Percentiles rank a stretch among this genome's conserved stretches.
phyloP scores from a whole-genome alignment of 257 asterid species.

The Penstemon eatonii region DNA sequence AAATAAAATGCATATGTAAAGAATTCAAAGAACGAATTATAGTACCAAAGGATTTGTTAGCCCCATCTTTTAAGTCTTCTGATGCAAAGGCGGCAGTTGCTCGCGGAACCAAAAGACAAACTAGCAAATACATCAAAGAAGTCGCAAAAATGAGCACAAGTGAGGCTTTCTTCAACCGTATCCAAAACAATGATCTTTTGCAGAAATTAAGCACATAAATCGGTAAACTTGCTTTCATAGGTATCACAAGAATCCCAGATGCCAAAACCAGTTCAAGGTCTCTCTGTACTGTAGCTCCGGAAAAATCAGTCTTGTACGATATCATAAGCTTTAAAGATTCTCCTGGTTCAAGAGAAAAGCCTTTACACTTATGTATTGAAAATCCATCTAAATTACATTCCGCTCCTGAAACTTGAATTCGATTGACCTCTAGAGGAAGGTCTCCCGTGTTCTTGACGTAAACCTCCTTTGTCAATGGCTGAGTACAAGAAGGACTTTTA shows the following conservation, averaged over 20 bases:
- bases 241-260: conserved; percentile 68
- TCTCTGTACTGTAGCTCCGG: conserved; percentile 57
- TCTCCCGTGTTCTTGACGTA: conserved; percentile 82
- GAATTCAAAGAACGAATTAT: conserved; percentile 31
- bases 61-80: conserved; percentile 38
- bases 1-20: conserved; percentile 25
- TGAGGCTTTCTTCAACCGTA: conserved; percentile 44
- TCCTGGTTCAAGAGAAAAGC: conserved; percentile 75
- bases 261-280: conserved; percentile 69
- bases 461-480: conserved; percentile 59
- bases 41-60: conserved; percentile 30
- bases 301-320: conserved; percentile 64
- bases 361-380: conserved; percentile 49
- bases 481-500: conserved; percentile 47
- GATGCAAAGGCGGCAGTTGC: conserved; percentile 32
- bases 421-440: conserved; percentile 62
- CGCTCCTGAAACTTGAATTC: conserved; percentile 67
- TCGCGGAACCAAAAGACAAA: conserved; percentile 44
- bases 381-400: conserved; percentile 78
- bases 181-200: conserved; percentile 62
- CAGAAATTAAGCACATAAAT: conserved; percentile 54
- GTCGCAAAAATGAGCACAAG: conserved; percentile 43
- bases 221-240: conserved; percentile 79
- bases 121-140: conserved; percentile 41
- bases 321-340: conserved; percentile 55